These are phyloP conservation scores for Ceratocystis ficicola DNA, from an alignment of 2,329 filamentous ascomycete genomes.

Conservation along the genomic window DNA sequence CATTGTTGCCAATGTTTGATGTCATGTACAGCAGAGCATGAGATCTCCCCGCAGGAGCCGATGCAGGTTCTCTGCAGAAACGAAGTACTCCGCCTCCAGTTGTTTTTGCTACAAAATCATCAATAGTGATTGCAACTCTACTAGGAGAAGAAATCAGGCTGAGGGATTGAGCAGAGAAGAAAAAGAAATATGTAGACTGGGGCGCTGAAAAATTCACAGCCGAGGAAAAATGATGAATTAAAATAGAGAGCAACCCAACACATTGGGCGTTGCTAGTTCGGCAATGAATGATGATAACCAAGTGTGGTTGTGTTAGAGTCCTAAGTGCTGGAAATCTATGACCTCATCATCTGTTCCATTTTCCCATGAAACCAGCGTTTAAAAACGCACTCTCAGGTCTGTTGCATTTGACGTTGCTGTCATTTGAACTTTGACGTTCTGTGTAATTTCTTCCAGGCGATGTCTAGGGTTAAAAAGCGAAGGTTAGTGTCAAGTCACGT, in stretches of 20 bases:
- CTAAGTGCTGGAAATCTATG: neutral
- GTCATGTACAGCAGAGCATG: neutral
- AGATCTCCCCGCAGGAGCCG: neutral
- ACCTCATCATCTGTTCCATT: no score
- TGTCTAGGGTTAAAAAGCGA: constrained; percentile 12
- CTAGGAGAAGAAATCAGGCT: no score
- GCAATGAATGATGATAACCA: neutral
- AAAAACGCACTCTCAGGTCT: no score
- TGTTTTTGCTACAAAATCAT: neutral
- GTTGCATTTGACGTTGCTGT: no score
- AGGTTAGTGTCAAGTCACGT: neutral
- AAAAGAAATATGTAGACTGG: no score
- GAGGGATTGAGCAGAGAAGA: no score
- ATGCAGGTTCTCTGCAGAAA: neutral
- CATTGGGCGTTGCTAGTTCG: neutral
- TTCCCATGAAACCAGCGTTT: no score
- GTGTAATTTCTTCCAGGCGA: neutral
- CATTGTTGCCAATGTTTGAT: neutral
- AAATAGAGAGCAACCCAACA: neutral
- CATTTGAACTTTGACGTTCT: no score
- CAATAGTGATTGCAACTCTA: no score
- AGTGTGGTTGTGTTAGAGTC: neutral
- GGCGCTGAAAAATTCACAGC: neutral
- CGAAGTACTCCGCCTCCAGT: neutral
- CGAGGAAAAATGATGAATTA: neutral